Evolutionary conservation across 1,139 yeast species (phyloP).

Genomic region (Nakaseomyces kungkrabaensis): DNA sequence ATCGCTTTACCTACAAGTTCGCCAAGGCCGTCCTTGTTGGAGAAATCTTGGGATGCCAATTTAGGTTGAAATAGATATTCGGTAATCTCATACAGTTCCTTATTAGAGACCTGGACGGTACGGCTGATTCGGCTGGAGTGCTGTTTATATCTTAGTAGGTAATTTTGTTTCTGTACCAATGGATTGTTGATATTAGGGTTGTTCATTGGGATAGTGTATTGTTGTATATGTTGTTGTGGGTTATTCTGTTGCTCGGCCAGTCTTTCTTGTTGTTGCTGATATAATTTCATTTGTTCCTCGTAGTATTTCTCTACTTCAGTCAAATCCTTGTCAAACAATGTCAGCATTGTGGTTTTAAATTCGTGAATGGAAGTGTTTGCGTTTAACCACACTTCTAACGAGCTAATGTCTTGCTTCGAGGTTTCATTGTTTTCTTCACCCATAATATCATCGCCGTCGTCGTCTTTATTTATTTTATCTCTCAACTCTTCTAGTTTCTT

Average conservation of each 20-base stretch:
- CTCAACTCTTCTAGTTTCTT: constrained; percentile 26
- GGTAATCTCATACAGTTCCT: constrained; percentile 19
- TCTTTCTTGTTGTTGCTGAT: constrained; percentile 17
- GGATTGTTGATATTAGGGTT: constrained; percentile 14
- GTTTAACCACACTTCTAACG: constrained; percentile 19
- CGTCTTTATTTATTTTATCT: constrained; percentile 5
- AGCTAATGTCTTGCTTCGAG: not conserved
- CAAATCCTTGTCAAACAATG: constrained; percentile 25
- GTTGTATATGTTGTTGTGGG: constrained; percentile 10
- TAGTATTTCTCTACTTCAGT: constrained; percentile 21
- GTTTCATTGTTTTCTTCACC: not conserved
- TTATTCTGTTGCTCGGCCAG: constrained; percentile 8
- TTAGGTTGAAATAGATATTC: constrained; percentile 26
- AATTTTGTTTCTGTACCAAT: constrained; percentile 17
- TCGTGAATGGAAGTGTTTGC: constrained; percentile 26
- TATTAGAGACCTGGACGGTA: constrained; percentile 18
- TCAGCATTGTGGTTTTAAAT: constrained; percentile 22
- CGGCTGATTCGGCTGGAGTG: not conserved
- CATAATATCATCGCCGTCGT: not conserved
- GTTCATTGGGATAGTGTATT: constrained; percentile 4
- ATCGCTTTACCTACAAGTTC: constrained; percentile 21
- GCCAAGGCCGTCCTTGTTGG: constrained; percentile 20
- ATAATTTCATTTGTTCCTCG: constrained; percentile 17
- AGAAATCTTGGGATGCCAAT: constrained; percentile 13
- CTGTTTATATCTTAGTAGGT: constrained; percentile 12